Percentiles rank a stretch among this genome's conserved stretches.
Evolutionary conservation across 331 rosid genomes (phyloP).

Genomic region (Pyrus hybrid): DNA sequence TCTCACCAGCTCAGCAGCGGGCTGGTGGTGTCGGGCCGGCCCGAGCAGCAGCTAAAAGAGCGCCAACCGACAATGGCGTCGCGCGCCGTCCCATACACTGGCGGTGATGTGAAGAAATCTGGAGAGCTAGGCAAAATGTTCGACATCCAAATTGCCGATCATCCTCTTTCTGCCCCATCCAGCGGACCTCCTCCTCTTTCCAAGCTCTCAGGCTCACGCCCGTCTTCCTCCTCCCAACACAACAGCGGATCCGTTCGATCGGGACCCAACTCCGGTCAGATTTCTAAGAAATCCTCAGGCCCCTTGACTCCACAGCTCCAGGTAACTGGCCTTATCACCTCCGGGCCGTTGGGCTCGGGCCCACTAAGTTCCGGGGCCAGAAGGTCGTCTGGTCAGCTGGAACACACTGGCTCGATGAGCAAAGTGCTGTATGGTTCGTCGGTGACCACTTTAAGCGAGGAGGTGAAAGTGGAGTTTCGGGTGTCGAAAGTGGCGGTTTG

Average conservation of each 20-base stretch:
- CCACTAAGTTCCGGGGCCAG: slow-evolving; percentile 43
- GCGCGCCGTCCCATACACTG: slow-evolving; percentile 85
- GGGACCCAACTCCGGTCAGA: slow-evolving; percentile 65
- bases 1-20: slow-evolving; percentile 94
- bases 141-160: slow-evolving; percentile 49
- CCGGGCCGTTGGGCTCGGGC: slow-evolving; percentile 65
- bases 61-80: slow-evolving; percentile 78
- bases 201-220: slow-evolving; percentile 50
- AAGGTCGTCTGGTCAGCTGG: slow-evolving; percentile 47
- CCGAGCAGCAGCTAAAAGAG: slow-evolving; percentile 68
- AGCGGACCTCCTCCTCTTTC: slow-evolving; percentile 12
- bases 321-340: slow-evolving; percentile 78
- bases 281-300: slow-evolving; percentile 58
- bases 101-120: slow-evolving; percentile 92
- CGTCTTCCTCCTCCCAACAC: slow-evolving; percentile 51
- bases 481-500: slow-evolving; percentile 73
- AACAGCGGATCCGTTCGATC: slow-evolving; percentile 70
- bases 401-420: slow-evolving; percentile 31
- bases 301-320: slow-evolving; percentile 50
- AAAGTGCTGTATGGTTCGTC: slow-evolving; percentile 63
- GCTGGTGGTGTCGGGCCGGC: slow-evolving; percentile 87
- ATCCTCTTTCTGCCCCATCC: not conserved
- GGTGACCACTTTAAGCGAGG: slow-evolving; percentile 67
- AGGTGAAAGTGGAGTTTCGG: slow-evolving; percentile 55
- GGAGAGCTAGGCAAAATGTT: slow-evolving; percentile 94